Evolutionary conservation across 2,329 filamentous ascomycete genomes (phyloP), one percentile per base, ranked within the genome.

Genomic region (Ophiostoma sp.): DNA sequence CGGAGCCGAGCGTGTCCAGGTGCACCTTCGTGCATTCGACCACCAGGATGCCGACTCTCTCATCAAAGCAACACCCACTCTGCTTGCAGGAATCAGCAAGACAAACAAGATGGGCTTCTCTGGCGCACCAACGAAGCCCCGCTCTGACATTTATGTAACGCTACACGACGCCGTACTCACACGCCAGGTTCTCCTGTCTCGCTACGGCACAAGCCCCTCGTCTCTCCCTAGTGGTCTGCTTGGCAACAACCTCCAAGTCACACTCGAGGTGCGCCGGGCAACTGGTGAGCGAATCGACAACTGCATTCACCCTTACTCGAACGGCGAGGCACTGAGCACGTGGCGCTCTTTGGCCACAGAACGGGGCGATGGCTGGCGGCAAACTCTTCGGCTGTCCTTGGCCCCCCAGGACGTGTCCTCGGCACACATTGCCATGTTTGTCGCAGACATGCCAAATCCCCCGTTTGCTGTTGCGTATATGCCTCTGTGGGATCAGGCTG

Each of bases 71-170:
- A 97, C 92, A 3, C 95, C 95, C 0, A 98, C 94, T 0, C 80
- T 96, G 14, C 85, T 99, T 14, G 89, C 96, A 66, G 89, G 90
- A 66, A 86, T 98, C 70, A 84, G 84, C 69, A 90, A 90, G 76
- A 96, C 93, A 0, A 89, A 84, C 74, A 95, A 95, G 76, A 93
- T 98, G 77, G 95, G 93, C 1, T 98, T 99, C 76, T 92, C 94
- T 3, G 93, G 93, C 12, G 93, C 93, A 1, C 94, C 95, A 0
- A 93, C 90, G 0, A 93, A 92, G 76, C 84, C 90, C 16, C 85
- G 96, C 74, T 97, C 93, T 11, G 96, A 99, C 76, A 98, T 99
- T 66, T 99, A 99, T 76, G 78, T 99, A 62, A 97, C 93, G 0
- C 78, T 99, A 64, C 87, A 88, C 69, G 88, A 92, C 71, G 91